Conservation (phyloP, 192 early-diverging fungal genomes). For the Allomyces arbusculus region DNA sequence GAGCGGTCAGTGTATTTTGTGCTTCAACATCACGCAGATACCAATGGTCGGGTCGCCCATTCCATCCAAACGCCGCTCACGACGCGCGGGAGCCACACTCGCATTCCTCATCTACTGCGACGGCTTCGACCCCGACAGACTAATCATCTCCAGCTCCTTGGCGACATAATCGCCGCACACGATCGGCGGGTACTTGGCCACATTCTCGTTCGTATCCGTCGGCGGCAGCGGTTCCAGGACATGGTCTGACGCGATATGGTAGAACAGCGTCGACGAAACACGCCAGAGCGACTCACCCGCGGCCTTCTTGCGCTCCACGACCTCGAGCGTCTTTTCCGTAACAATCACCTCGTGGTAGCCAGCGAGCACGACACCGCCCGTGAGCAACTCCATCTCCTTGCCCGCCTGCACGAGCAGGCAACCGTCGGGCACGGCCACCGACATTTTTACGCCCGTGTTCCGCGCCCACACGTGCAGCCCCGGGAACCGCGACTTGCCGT, state of each 20-base stretch:
- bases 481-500: constrained; percentile 52
- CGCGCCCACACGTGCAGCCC: constrained; percentile 53
- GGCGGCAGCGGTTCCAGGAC: constrained; percentile 25
- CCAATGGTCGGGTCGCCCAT: no score
- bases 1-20: no score
- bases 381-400: constrained; percentile 49
- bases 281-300: constrained; percentile 30
- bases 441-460: constrained; percentile 28
- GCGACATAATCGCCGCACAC: constrained; percentile 40
- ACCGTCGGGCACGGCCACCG: constrained; percentile 41
- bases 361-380: constrained; percentile 36
- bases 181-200: constrained; percentile 30
- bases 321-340: constrained; percentile 25
- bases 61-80: no score
- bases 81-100: no score
- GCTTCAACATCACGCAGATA: no score
- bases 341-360: constrained; percentile 55
- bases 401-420: constrained; percentile 31
- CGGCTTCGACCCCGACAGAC: constrained; percentile 16
- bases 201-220: constrained; percentile 11
- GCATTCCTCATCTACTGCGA: no score
- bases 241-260: constrained; percentile 46
- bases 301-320: constrained; percentile 27
- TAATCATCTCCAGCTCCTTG: constrained; percentile 38
- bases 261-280: constrained; percentile 51